Percentiles rank a stretch among this genome's conserved stretches.
phyloP scores from a whole-genome alignment of 768 basidiomycete genomes.

The Cantharellus anzutake region DNA sequence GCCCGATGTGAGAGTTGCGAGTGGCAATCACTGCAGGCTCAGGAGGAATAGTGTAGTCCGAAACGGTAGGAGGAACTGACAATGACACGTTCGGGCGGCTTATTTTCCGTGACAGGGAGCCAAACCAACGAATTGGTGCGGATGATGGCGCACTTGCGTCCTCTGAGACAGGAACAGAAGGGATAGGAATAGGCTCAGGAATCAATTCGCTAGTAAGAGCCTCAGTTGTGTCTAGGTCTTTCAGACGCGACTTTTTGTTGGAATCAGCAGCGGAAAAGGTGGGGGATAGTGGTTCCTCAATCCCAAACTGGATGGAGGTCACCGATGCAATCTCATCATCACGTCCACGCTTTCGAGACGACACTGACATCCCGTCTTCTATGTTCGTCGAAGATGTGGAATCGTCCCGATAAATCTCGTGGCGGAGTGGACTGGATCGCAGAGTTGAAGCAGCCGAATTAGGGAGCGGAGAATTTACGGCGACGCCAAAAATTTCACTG shows the following conservation, averaged over 20 bases:
- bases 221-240: not conserved
- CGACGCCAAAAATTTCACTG: not conserved
- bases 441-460: not conserved
- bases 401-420: not conserved
- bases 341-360: not conserved
- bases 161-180: not conserved
- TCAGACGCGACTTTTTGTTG: not conserved
- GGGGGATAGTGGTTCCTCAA: not conserved
- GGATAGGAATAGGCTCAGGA: not conserved
- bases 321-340: not conserved
- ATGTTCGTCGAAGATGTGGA: not conserved
- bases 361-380: not conserved
- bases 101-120: not conserved
- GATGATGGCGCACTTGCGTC: not conserved
- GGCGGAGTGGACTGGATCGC: not conserved
- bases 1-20: too few species aligned
- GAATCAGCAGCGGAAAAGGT: not conserved
- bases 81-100: not conserved
- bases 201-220: not conserved
- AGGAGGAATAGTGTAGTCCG: not conserved
- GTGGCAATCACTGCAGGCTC: too few species aligned
- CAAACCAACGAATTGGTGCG: not conserved
- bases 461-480: not conserved
- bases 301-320: not conserved
- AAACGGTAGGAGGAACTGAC: not conserved